phyloP scores from a whole-genome alignment of 441 rosid genomes.

The Gossypium gossypioides region DNA sequence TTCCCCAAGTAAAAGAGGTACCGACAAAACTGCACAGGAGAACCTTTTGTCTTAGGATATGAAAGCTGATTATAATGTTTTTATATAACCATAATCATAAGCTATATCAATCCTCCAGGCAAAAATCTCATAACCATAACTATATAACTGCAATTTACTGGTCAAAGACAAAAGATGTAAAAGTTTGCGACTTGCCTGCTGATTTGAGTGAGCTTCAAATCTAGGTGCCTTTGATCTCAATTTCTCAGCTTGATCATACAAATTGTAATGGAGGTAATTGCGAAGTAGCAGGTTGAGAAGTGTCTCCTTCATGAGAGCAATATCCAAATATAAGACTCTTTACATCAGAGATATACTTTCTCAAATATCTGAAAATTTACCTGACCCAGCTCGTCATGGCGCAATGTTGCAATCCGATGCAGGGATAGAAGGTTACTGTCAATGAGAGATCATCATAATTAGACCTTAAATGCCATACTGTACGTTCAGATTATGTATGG shows the following conservation, averaged over 20 bases:
- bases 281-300: slow-evolving; percentile 65
- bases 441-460: slow-evolving; percentile 7
- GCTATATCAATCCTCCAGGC: background rate
- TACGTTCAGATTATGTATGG: background rate
- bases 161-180: background rate
- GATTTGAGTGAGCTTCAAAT: slow-evolving; percentile 17
- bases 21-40: slow-evolving; percentile 50
- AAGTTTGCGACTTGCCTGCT: background rate
- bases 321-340: background rate
- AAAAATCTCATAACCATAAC: background rate
- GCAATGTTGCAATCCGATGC: slow-evolving; percentile 57
- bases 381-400: slow-evolving; percentile 67
- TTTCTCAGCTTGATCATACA: slow-evolving; percentile 75
- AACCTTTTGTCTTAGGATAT: background rate
- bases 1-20: slow-evolving; percentile 67
- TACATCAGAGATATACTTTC: background rate
- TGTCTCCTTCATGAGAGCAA: slow-evolving; percentile 43
- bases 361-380: slow-evolving; percentile 18
- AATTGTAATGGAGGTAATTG: slow-evolving; percentile 65
- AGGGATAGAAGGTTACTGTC: slow-evolving; percentile 47
- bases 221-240: slow-evolving; percentile 55
- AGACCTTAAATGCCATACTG: slow-evolving; percentile 1
- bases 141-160: background rate
- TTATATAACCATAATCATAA: background rate
- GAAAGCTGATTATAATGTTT: background rate